Evolutionary conservation across 1,284 basidiomycete genomes (phyloP), one percentile per base, ranked within the genome.

Genomic region (Pseudozyma thailandica): DNA sequence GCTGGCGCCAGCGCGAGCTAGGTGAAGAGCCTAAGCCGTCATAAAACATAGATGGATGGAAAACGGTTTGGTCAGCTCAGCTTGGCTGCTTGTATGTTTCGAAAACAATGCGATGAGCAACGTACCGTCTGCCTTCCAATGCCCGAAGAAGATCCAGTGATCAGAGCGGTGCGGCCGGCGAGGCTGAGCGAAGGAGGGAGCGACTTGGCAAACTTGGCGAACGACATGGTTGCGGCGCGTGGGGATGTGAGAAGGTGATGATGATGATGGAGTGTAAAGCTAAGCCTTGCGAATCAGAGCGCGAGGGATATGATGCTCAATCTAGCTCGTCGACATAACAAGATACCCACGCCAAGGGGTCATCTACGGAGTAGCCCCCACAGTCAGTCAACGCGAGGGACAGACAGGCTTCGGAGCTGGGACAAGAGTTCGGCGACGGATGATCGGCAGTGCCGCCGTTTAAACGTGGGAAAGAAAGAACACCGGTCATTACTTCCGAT

Each of bases 121-220:
- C 33, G 8, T 35, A 35, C 33, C 9, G 44, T 47, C 39, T 61
- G 69, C 21, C 66, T 47, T 20, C 71, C 71, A 23, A 74, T 74
- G n/a, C 65, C 64, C 0, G 59, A 64, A 6, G 65, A 65, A 4
- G 60, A 62, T 46, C 71, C 71, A 3, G 71, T 74, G 48, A 74
- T 31, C 41, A 74, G 51, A 3, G 60, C 71, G 3, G 71, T 70
- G 16, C 65, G 56, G 5, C 63, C 63, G 2, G 30, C 56, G 9
- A 74, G 66, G 46, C 66, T 71, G 33, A 74, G 57, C 1, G 71
- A 74, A 15, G 57, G 59, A 7, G 71, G 71, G n/a, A 74, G 71
- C 39, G 71, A 44, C 7, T 61, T 62, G 15, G 65, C 60, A 37
- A 71, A 74, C 16, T 46, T 39, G 35, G 56, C 60, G 37, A 74